These are phyloP conservation scores for Penicillium freii DNA, from an alignment of 2,329 filamentous ascomycete species.

Conservation along the genomic window DNA sequence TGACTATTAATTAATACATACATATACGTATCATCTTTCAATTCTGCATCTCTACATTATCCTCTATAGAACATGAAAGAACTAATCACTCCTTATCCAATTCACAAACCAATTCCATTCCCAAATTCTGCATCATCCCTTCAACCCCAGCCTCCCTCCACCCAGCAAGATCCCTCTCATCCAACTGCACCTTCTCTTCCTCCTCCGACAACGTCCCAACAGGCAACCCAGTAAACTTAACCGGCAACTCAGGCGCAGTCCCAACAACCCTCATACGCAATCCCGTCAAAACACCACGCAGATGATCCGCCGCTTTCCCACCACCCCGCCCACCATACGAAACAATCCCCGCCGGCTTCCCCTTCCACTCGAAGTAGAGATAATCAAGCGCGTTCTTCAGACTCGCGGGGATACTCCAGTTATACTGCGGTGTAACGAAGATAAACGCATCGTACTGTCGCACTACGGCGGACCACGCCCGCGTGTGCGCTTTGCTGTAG, in stretches of 20 bases:
- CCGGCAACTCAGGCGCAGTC: constrained; percentile 29
- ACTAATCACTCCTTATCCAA: constrained; percentile 17
- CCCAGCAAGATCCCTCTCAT: constrained; percentile 21
- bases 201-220: constrained; percentile 24
- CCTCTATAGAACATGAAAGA: not conserved
- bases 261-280: constrained; percentile 37
- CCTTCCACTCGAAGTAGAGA: constrained; percentile 58
- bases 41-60: not conserved
- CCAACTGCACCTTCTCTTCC: constrained; percentile 21
- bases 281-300: constrained; percentile 36
- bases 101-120: constrained; percentile 28
- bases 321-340: constrained; percentile 53
- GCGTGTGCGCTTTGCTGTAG: constrained; percentile 39
- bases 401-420: constrained; percentile 54
- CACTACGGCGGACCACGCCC: constrained; percentile 40
- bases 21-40: not conserved
- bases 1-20: not conserved
- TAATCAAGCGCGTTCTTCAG: constrained; percentile 65
- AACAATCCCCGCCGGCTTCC: constrained; percentile 55
- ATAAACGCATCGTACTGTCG: constrained; percentile 39
- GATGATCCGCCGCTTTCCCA: constrained; percentile 36
- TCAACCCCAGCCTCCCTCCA: constrained; percentile 23
- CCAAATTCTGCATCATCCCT: constrained; percentile 27
- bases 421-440: constrained; percentile 52
- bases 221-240: constrained; percentile 27